phyloP scores from a whole-genome alignment of 192 early-diverging fungal genomes.

The Entomortierella parvispora region DNA sequence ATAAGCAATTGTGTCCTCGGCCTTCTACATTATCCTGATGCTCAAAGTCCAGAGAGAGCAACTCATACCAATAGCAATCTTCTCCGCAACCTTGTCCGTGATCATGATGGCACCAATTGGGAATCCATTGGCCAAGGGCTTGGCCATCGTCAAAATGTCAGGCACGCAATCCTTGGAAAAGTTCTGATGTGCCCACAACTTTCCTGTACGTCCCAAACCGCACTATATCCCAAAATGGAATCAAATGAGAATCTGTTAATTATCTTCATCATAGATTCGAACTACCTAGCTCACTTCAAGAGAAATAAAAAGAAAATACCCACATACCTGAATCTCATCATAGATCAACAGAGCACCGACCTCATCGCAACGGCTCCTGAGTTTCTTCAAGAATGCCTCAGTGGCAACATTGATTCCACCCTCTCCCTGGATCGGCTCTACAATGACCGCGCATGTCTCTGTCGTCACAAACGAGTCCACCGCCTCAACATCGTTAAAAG shows the following conservation, averaged over 20 bases:
- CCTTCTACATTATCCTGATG: not conserved
- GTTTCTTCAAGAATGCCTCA: slow-evolving; percentile 78
- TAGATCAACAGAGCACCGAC: slow-evolving; percentile 91
- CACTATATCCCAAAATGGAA: slow-evolving; percentile 64
- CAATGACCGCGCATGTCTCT: slow-evolving; percentile 89
- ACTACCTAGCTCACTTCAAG: too few relatives aligned
- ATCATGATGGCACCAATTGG: slow-evolving; percentile 95
- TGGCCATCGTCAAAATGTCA: slow-evolving; percentile 95
- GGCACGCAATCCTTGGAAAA: slow-evolving; percentile 76
- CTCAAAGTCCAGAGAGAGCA: not conserved
- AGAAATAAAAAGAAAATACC: not conserved
- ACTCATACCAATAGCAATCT: slow-evolving; percentile 74
- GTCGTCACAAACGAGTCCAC: slow-evolving; percentile 74
- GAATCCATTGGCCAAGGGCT: slow-evolving; percentile 96
- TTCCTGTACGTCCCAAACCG: slow-evolving; percentile 90
- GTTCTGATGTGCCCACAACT: slow-evolving; percentile 86
- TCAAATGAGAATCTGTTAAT: slow-evolving; percentile 11
- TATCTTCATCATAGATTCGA: not conserved
- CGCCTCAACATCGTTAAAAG: slow-evolving; percentile 78
- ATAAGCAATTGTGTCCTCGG: not conserved
- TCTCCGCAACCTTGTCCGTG: slow-evolving; percentile 77
- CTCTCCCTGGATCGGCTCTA: slow-evolving; percentile 98
- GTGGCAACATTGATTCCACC: slow-evolving; percentile 86
- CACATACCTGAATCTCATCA: slow-evolving; percentile 91
- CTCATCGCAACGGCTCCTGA: slow-evolving; percentile 85